A percentile compares a stretch with the other conserved stretches of the same genome.
Evolutionary conservation across 2,329 filamentous ascomycete species (phyloP).

Genomic region (Verticillium albo-atrum): DNA sequence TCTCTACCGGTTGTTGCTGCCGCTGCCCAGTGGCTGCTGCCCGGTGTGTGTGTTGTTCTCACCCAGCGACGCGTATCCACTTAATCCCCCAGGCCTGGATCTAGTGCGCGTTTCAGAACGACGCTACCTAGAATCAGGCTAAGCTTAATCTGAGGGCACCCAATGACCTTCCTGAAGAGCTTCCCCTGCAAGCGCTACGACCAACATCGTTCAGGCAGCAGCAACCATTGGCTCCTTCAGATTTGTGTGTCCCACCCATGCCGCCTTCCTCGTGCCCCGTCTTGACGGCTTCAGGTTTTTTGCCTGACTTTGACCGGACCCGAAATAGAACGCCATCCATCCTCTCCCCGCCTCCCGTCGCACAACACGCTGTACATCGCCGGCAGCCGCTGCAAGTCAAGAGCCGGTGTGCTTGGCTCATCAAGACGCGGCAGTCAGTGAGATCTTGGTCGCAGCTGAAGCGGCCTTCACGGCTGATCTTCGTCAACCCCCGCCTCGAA

Average conservation of each 20-base stretch:
- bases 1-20: background rate
- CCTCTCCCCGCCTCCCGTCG: background rate
- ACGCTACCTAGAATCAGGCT: constrained; percentile 27
- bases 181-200: constrained; percentile 19
- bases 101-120: constrained; percentile 16
- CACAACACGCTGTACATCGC: background rate
- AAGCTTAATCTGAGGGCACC: constrained; percentile 20
- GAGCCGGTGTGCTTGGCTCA: background rate
- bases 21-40: background rate
- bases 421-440: background rate
- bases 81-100: background rate
- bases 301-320: background rate
- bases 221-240: constrained; percentile 21
- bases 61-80: background rate
- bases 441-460: background rate
- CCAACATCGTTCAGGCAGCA: constrained; percentile 1
- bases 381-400: background rate
- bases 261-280: background rate
- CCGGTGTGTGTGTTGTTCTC: constrained; percentile 15
- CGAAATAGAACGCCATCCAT: constrained; percentile 1
- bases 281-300: background rate
- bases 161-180: constrained; percentile 27
- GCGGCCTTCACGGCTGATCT: background rate
- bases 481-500: background rate
- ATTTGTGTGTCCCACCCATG: constrained; percentile 4